These are phyloP conservation scores for Leptodontidium sp. DNA, from an alignment of 2,329 filamentous ascomycete genomes.

Conservation along the genomic window DNA sequence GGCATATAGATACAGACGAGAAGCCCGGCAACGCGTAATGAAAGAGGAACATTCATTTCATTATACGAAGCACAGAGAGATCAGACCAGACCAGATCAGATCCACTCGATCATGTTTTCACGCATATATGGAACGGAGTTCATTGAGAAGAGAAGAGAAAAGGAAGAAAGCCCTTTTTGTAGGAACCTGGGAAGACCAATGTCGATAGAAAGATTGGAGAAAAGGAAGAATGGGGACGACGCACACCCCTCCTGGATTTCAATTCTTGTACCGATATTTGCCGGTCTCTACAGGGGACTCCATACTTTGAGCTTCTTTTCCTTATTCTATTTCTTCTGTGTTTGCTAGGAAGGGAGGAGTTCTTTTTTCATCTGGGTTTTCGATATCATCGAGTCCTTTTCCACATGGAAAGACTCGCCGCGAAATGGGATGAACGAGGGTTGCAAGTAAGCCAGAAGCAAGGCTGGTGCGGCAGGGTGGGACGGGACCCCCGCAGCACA, in stretches of 20 bases:
- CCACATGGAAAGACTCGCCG: neutral
- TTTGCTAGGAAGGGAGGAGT: conserved; percentile 36
- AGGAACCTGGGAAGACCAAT: conserved; percentile 31
- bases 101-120: conserved; percentile 41
- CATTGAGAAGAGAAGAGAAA: conserved; percentile 20
- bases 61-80: conserved; percentile 33
- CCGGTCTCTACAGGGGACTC: conserved; percentile 21
- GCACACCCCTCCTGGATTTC: conserved; percentile 27
- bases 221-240: conserved; percentile 7
- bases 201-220: conserved; percentile 36
- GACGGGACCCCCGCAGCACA: conserved; percentile 10
- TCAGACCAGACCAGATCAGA: conserved; percentile 28
- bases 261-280: conserved; percentile 39
- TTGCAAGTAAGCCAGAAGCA: conserved; percentile 15
- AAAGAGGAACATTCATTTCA: conserved; percentile 21
- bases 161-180: conserved; percentile 21
- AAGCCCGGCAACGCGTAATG: conserved; percentile 76
- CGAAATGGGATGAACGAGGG: neutral
- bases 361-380: conserved; percentile 19
- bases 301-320: neutral
- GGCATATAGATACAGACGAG: conserved; percentile 97
- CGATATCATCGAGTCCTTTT: neutral
- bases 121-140: conserved; percentile 48
- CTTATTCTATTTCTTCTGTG: conserved; percentile 26
- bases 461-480: conserved; percentile 19